These are phyloP conservation scores for Euryodendron excelsum DNA, from an alignment of 148 eudicot genomes.

Conservation along the genomic window DNA sequence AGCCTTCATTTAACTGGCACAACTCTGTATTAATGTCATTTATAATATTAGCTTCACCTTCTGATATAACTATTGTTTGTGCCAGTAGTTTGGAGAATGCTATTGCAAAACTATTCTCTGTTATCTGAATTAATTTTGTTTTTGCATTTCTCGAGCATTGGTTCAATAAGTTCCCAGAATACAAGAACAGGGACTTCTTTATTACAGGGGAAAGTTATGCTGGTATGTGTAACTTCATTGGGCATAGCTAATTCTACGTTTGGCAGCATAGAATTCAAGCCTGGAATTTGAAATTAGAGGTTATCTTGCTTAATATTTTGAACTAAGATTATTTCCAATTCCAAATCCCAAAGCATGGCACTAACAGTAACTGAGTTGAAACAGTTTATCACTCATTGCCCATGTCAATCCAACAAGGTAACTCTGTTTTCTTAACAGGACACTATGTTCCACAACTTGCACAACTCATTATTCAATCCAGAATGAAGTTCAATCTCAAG, in stretches of 20 bases:
- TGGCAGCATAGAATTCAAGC: not conserved
- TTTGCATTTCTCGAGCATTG: constrained; percentile 38
- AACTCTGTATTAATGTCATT: no score
- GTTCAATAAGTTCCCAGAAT: constrained; percentile 62
- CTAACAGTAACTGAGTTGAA: no score
- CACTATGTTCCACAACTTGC: constrained; percentile 92
- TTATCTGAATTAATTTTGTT: not conserved
- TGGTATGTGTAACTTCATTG: constrained; percentile 28
- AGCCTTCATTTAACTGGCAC: no score
- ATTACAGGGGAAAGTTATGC: constrained; percentile 80
- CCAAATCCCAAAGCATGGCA: no score
- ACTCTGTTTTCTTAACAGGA: constrained; percentile 42
- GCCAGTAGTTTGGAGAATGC: no score
- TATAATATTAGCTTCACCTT: not conserved
- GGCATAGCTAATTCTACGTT: not conserved
- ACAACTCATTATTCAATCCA: constrained; percentile 39
- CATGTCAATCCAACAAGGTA: not conserved
- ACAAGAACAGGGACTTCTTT: constrained; percentile 56
- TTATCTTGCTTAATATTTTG: not conserved
- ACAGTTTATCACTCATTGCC: not conserved
- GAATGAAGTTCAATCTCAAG: constrained; percentile 54
- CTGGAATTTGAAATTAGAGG: not conserved
- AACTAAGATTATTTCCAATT: no score
- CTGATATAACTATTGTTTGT: not conserved
- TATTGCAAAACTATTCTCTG: no score